Conservation (phyloP, 805 yeast genomes). For the Yarrowia sp. region DNA sequence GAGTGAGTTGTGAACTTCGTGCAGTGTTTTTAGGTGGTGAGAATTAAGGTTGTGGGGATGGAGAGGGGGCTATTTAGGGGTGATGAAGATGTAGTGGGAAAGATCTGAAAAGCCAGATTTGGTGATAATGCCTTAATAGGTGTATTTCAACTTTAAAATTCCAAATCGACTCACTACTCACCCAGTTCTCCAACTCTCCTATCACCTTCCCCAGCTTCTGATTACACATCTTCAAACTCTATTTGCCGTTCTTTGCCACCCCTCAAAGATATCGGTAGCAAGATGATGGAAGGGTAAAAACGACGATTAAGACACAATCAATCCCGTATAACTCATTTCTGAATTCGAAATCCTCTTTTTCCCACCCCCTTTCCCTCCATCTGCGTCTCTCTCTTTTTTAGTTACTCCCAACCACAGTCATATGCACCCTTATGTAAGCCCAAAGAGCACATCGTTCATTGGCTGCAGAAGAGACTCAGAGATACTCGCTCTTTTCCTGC, state of each 20-base stretch:
- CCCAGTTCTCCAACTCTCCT: not conserved
- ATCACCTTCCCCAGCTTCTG: constrained; percentile 2
- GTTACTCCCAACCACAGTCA: constrained; percentile 12
- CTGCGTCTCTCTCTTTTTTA: no score
- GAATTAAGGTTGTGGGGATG: not conserved
- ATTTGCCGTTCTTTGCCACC: not conserved
- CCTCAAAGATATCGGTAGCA: not conserved
- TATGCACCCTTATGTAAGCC: constrained; percentile 13
- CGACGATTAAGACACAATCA: not conserved
- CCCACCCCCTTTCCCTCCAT: no score
- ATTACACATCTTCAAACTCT: constrained; percentile 7
- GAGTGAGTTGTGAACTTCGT: not conserved
- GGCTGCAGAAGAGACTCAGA: not conserved
- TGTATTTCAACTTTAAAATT: not conserved
- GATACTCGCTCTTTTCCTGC: no score
- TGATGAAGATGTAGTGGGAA: no score
- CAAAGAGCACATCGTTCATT: constrained; percentile 8
- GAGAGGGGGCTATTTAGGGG: not conserved
- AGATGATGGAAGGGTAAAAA: not conserved
- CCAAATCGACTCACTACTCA: not conserved
- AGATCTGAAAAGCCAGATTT: not conserved
- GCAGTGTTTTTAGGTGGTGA: not conserved
- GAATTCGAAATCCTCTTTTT: not conserved
- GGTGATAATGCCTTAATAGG: not conserved
- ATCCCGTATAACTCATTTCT: not conserved